A percentile compares a stretch with the other conserved stretches of the same genome.
These are phyloP conservation scores for Paraphoma sp. DNA, from an alignment of 2,329 filamentous ascomycete species.

Conservation along the genomic window DNA sequence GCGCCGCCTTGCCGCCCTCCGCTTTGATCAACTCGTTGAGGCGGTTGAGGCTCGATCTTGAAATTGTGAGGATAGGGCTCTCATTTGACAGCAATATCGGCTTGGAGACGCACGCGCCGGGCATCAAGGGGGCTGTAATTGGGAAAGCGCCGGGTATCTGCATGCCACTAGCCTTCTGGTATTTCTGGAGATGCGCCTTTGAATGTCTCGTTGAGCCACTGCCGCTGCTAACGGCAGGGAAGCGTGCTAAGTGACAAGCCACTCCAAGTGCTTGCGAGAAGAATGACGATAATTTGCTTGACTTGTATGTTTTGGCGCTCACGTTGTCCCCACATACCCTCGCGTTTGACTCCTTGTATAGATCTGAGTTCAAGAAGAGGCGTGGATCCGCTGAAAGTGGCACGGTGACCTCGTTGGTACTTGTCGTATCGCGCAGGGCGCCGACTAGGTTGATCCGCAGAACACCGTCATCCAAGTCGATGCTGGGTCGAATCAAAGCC, in stretches of 20 bases:
- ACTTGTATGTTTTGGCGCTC: conserved; percentile 72
- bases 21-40: conserved; percentile 75
- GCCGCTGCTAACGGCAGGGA: conserved; percentile 67
- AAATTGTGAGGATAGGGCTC: conserved; percentile 87
- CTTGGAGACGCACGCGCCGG: conserved; percentile 59
- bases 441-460: conserved; percentile 66
- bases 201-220: conserved; percentile 68
- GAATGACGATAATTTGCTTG: conserved; percentile 71
- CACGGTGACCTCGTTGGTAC: conserved; percentile 46
- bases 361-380: conserved; percentile 55
- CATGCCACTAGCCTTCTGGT: conserved; percentile 30
- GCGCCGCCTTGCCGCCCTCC: conserved; percentile 68
- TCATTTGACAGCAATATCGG: conserved; percentile 89
- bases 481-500: conserved; percentile 77
- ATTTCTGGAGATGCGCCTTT: conserved; percentile 72
- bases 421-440: conserved; percentile 36
- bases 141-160: conserved; percentile 64
- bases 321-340: conserved; percentile 86
- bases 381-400: conserved; percentile 73
- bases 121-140: conserved; percentile 46
- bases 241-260: conserved; percentile 83
- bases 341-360: conserved; percentile 59
- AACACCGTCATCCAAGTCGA: conserved; percentile 73
- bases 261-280: conserved; percentile 79
- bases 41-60: conserved; percentile 76